Base-by-base conservation (phyloP, 2,329 filamentous ascomycete species). In the Aspergillus clavatus region DNA sequence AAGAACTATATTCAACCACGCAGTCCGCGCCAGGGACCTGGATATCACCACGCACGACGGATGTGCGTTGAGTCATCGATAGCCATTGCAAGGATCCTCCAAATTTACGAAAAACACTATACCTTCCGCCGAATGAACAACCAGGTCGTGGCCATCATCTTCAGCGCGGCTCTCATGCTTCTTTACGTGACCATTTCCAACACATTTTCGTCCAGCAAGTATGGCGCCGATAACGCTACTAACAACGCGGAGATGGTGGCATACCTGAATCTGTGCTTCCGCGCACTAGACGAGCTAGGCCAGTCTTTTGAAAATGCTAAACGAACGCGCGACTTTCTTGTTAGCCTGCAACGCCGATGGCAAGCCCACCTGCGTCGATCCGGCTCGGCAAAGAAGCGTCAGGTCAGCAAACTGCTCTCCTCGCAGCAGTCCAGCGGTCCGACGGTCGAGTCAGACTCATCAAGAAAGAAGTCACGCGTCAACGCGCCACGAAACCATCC, bases 111-210 rank as follows among this genome's bases (percentile, higher is more conserved):
- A 36, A 63, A 61, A 12, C 59, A 64, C 22, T 73, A 71, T 47
- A 67, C 67, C 1, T 70, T 72, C 58, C 63, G 66, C 18, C 58
- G 64, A n/a, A 68, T 71, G 55, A 72, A 72, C 54, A 67, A 71
- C 45, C 63, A 72, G 40, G 67, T 69, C 0, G 68, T 72, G 7
- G 63, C 65, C n/a, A 70, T 73, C 14, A 69, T 71, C 11, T 72
- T 71, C 52, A 70, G 67, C 11, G 70, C 71, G 1, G 69, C 69
- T 1, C 55, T 73, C 4, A 68, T 68, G 56, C 55, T 68, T 5
- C 62, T 68, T 4, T 68, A 67, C 27, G 62, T 66, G 27, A 69
- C 63, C 1, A 62, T 67, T 14, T 67, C 65, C 4, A 61, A 57
- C 37, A 62, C 63, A 7, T 53, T 59, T 1, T 45, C 57, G 23